A percentile compares a stretch with the other conserved stretches of the same genome.
phyloP scores from a whole-genome alignment of 2,329 filamentous ascomycete species.

The Claviceps arundinis region DNA sequence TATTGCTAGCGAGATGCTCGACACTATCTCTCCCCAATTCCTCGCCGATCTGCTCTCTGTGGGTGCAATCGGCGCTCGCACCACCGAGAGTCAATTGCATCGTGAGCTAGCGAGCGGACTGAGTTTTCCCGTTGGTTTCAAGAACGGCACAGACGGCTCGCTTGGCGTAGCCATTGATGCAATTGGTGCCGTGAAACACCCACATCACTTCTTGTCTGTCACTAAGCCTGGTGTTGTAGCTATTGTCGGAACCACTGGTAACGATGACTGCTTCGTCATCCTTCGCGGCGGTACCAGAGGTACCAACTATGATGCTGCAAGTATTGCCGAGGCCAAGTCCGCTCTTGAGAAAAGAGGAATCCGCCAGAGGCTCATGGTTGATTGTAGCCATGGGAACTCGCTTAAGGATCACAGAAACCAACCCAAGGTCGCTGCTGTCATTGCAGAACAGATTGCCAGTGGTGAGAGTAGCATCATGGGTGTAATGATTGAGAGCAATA shows the following conservation, averaged over 20 bases:
- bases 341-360: constrained; percentile 59
- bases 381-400: constrained; percentile 96
- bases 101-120: constrained; percentile 89
- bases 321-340: constrained; percentile 66
- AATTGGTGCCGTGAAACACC: constrained; percentile 68
- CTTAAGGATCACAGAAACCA: constrained; percentile 97
- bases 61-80: constrained; percentile 88
- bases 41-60: constrained; percentile 90
- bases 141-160: constrained; percentile 95
- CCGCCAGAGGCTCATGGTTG: constrained; percentile 81
- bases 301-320: constrained; percentile 85
- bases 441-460: constrained; percentile 74
- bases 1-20: constrained; percentile 95
- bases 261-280: constrained; percentile 96
- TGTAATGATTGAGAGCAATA: constrained; percentile 98
- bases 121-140: constrained; percentile 97
- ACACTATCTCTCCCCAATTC: constrained; percentile 97
- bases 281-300: constrained; percentile 82
- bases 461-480: constrained; percentile 84
- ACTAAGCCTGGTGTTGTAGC: constrained; percentile 95
- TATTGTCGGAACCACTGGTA: constrained; percentile 84
- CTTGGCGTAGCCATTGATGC: constrained; percentile 88
- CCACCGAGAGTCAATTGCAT: constrained; percentile 92
- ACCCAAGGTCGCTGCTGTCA: constrained; percentile 56
- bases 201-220: constrained; percentile 97